Evolutionary conservation across 164 flowering plant species (phyloP).

Genomic region (Macadamia tetraphylla): DNA sequence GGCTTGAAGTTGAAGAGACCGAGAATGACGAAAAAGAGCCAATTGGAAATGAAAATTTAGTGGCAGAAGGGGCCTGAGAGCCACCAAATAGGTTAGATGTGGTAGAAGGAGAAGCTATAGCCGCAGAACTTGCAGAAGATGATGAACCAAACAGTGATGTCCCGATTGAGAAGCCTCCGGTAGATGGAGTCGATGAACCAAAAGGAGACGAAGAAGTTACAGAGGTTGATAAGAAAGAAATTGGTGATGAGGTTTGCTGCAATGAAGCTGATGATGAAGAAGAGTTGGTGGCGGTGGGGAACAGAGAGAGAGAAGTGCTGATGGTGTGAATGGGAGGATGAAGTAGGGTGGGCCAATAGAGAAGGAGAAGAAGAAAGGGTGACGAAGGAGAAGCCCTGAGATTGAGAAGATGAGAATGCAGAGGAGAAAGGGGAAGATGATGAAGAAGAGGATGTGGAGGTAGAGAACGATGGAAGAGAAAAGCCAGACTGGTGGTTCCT

Average conservation of each 20-base stretch:
- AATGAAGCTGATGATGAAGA: background rate
- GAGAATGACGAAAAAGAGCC: slow-evolving; percentile 3
- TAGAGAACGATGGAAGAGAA: no score
- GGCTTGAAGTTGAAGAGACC: background rate
- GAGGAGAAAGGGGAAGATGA: background rate
- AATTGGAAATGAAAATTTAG: slow-evolving; percentile 1
- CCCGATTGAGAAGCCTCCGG: background rate
- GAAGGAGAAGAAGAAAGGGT: no score
- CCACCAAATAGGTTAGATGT: background rate
- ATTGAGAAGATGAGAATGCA: background rate
- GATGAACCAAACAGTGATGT: slow-evolving; percentile 1
- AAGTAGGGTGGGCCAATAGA: background rate
- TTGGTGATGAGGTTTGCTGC: background rate
- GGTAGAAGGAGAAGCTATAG: background rate
- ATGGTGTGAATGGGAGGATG: background rate
- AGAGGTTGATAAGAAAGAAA: background rate
- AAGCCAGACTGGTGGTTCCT: background rate
- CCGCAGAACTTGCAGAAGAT: background rate
- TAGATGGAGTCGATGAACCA: background rate
- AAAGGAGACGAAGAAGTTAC: background rate
- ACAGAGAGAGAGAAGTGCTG: background rate
- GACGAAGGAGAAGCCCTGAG: background rate
- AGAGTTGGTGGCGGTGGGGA: background rate
- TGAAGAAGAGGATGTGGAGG: background rate
- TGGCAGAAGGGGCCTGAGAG: background rate